phyloP scores from a whole-genome alignment of 2,329 filamentous ascomycete species.

The Emergomyces orientalis region DNA sequence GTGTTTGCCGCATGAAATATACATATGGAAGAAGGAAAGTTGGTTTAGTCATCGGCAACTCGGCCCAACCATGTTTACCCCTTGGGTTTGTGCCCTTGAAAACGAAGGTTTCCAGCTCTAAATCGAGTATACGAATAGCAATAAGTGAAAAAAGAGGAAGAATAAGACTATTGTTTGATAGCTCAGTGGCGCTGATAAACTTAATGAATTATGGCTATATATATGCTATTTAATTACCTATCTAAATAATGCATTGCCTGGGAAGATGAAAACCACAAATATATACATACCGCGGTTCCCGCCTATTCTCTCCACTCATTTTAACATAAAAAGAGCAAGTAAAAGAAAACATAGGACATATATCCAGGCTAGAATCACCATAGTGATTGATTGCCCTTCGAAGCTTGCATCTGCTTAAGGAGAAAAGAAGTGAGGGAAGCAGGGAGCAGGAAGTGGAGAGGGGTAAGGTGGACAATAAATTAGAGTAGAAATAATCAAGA shows the following conservation, averaged over 20 bases:
- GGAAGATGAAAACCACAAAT: not conserved
- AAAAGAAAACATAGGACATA: too few relatives aligned
- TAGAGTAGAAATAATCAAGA: not conserved
- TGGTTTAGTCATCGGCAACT: not conserved
- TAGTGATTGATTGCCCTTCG: too few relatives aligned
- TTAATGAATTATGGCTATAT: not conserved
- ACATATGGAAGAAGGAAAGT: not conserved
- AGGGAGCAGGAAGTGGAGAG: not conserved
- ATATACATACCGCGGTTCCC: too few relatives aligned
- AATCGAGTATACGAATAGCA: not conserved
- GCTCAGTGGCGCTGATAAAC: not conserved
- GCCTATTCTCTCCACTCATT: too few relatives aligned
- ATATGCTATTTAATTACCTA: conserved; percentile 2
- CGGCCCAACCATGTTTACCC: not conserved
- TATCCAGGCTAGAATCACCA: too few relatives aligned
- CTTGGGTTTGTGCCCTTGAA: not conserved
- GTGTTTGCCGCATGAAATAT: not conserved
- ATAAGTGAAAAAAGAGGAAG: not conserved
- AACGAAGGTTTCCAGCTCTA: not conserved
- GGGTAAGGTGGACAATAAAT: not conserved
- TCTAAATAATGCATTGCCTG: not conserved
- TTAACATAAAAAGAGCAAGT: too few relatives aligned
- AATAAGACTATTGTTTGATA: not conserved
- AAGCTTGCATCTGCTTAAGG: too few relatives aligned
- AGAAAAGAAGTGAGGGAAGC: too few relatives aligned